Evolutionary conservation across 108 stramenopile species (phyloP).

Genomic region (Poteriospumella lacustris): DNA sequence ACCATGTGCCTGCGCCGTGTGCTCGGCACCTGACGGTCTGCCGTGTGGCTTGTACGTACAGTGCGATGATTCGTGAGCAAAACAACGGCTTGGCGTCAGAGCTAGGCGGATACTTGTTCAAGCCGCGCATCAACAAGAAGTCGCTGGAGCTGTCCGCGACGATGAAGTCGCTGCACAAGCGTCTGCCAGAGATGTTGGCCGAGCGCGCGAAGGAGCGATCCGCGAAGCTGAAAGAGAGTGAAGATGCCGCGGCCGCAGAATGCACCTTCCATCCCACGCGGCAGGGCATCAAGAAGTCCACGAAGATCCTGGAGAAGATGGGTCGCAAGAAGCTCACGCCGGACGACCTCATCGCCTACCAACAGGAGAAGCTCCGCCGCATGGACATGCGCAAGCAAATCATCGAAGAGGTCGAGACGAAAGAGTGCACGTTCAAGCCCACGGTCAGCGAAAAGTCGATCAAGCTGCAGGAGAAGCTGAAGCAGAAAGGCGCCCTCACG

Average conservation of each 20-base stretch:
- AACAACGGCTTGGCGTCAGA: background rate
- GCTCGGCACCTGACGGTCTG: background rate
- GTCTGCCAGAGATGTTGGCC: background rate
- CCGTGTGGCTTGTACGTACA: background rate
- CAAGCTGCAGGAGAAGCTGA: background rate
- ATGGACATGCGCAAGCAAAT: background rate
- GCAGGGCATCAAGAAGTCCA: too few species aligned
- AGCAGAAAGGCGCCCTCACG: background rate
- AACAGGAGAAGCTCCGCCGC: background rate
- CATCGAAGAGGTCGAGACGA: background rate
- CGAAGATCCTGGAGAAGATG: background rate
- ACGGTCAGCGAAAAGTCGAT: background rate
- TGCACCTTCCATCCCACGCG: background rate
- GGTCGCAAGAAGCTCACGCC: background rate
- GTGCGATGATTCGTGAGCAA: background rate
- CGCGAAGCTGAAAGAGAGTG: background rate
- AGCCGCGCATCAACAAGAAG: background rate
- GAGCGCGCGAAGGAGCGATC: background rate
- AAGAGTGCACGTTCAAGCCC: background rate
- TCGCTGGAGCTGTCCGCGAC: background rate
- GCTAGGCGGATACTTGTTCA: slow-evolving; percentile 1
- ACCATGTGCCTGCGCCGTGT: background rate
- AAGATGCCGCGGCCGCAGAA: background rate
- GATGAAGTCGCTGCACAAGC: background rate
- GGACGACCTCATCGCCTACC: background rate